Base-by-base conservation (phyloP, 164 flowering plant genomes). In the Tetracentron sinense region DNA sequence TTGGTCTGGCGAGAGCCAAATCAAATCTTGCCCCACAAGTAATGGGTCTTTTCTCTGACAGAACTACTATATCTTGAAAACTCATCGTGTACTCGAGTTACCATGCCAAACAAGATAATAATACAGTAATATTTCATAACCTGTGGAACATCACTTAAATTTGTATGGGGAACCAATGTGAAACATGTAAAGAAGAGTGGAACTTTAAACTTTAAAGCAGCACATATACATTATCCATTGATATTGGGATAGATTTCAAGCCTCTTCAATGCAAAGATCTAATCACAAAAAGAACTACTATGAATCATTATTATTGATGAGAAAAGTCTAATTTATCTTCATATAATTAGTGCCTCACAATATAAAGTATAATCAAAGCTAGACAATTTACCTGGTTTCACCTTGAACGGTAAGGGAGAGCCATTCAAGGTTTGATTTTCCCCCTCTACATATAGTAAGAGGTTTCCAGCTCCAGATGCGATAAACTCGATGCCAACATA, bases 341-440 rank as follows among this genome's bases (percentile, higher is more conserved):
- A 38, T 8, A 38, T 38, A 38, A 4, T 38, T 10, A 38, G 1
- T 38, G 44, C 5, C 14, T 16, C 44, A n/a, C n/a, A 31, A 30
- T 1, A 31, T 31, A 26, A 56, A n/a, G 22, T 35, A 21, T 56
- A 49, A 49, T 49, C 25, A 28, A 26, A 50, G 27, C 20, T 27
- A 50, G 54, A 6, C 44, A 21, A 61, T 57, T 73, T 71, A 93
- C 98, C 98, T 82, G 98, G 92, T 30, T 74, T 73, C 68, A 93
- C 98, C 67, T 69, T 73, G 62, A 87, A 87, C 23, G 82, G 86
- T 33, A 93, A 70, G 3, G 98, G 97, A 44, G 83, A 84, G 50
- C 91, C 87, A 53, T 75, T 80, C 65, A 90, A 72, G 30, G 84
- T 72, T 58, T 79, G 83, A 56, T 85, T 86, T 62, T 68, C 84